A percentile compares a stretch with the other conserved stretches of the same genome.
Conservation (phyloP, 441 rosid genomes). For the Pelargonium australe region DNA sequence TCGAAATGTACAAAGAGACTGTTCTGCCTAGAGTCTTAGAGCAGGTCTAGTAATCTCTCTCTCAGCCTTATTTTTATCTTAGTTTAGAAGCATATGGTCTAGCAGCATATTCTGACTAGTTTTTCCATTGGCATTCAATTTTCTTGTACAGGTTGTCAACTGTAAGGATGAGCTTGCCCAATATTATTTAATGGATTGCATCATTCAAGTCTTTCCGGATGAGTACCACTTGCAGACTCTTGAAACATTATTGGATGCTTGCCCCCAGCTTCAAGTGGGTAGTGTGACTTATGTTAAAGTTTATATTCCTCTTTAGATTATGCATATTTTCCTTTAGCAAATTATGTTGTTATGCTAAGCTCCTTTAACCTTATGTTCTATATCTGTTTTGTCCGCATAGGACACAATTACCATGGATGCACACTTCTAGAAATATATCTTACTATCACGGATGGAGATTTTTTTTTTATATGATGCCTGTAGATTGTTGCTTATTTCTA, state of each 20-base stretch:
- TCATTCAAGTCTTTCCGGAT: slow-evolving; percentile 73
- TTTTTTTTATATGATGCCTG: not conserved
- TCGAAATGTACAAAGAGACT: slow-evolving; percentile 72
- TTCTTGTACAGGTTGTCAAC: slow-evolving; percentile 50
- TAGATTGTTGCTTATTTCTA: not conserved
- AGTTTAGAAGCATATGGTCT: not conserved
- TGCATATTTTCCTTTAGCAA: not conserved
- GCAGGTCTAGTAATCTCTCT: slow-evolving; percentile 47
- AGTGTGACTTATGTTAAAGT: slow-evolving; percentile 4
- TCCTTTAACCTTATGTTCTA: not conserved
- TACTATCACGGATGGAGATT: not conserved
- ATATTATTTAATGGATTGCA: slow-evolving; percentile 68
- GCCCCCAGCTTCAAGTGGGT: slow-evolving; percentile 56
- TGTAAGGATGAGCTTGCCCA: slow-evolving; percentile 68
- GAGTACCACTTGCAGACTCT: slow-evolving; percentile 72
- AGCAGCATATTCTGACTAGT: slow-evolving; percentile 15
- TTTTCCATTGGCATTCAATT: slow-evolving; percentile 13
- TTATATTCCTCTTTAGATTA: not conserved
- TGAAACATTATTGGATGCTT: slow-evolving; percentile 55
- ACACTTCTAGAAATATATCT: slow-evolving; percentile 1
- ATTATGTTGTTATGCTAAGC: not conserved
- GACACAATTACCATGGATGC: slow-evolving; percentile 4
- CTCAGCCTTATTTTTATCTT: not conserved
- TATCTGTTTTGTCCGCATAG: not conserved
- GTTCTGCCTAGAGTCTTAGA: slow-evolving; percentile 86